These are phyloP conservation scores for Aquanectria penicillioides DNA, from an alignment of 2,329 filamentous ascomycete genomes.

Conservation along the genomic window DNA sequence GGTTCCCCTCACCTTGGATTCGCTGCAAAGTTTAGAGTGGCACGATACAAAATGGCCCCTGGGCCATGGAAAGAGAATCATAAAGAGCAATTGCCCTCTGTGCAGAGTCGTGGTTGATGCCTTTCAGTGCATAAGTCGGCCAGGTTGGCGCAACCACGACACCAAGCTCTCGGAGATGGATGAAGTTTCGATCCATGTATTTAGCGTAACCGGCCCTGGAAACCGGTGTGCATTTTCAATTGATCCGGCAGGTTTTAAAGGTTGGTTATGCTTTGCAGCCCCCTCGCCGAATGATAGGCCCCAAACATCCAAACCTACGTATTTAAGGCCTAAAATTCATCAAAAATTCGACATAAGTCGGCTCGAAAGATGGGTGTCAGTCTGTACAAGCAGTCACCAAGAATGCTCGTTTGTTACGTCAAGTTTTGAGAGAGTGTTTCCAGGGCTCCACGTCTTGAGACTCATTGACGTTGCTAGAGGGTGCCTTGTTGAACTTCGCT, in stretches of 20 bases:
- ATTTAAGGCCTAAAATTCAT: background rate
- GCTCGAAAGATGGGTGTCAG: background rate
- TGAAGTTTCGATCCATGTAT: background rate
- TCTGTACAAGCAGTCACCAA: background rate
- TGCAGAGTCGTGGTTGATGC: no score
- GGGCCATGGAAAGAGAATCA: background rate
- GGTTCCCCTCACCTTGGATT: background rate
- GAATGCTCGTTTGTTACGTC: background rate
- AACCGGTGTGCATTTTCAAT: background rate
- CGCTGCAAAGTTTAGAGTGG: no score
- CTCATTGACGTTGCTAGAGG: background rate
- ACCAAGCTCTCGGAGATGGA: background rate
- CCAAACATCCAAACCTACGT: background rate
- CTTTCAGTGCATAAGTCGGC: no score
- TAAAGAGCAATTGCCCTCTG: background rate
- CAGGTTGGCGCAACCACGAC: no score
- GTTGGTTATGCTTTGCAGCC: background rate
- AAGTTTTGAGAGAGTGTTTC: constrained; percentile 11
- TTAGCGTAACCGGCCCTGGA: background rate
- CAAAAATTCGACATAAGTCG: background rate
- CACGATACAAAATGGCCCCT: background rate
- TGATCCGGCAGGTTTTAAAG: background rate
- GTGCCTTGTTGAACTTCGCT: background rate
- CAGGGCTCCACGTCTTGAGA: background rate
- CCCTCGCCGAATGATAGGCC: background rate